phyloP scores from a whole-genome alignment of 208 protist genomes.

The Trypanosoma melophagium region DNA sequence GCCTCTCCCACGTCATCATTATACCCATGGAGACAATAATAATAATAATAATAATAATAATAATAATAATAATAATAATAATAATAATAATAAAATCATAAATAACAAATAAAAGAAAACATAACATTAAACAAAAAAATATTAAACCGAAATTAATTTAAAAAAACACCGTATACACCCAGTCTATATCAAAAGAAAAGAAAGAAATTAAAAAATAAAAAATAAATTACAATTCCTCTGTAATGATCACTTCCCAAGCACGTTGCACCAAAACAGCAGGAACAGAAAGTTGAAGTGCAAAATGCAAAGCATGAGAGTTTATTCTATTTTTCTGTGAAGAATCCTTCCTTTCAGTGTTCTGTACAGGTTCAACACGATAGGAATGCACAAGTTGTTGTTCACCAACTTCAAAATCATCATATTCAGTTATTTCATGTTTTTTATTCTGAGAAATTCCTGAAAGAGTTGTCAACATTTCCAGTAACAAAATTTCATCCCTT shows the following conservation, averaged over 20 bases:
- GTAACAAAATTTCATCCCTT: conserved; percentile 16
- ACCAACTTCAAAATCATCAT: conserved; percentile 1
- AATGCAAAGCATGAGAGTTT: conserved; percentile 23
- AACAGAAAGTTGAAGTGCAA: conserved; percentile 32
- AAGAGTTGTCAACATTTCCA: conserved; percentile 31
- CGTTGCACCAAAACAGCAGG: conserved; percentile 23
- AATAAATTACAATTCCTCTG: conserved; percentile 17
- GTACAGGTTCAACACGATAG: conserved; percentile 17
- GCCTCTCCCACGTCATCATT: not conserved
- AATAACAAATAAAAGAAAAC: too few relatives aligned
- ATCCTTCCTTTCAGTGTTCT: not conserved
- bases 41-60: conserved; percentile 2
- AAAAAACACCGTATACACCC: not conserved
- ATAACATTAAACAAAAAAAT: not conserved
- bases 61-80: conserved; percentile 6
- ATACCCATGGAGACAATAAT: conserved; percentile 14
- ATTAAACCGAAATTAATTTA: not conserved
- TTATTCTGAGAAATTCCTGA: not conserved
- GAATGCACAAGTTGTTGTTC: conserved; percentile 22
- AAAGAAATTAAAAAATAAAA: conserved; percentile 11
- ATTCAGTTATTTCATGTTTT: not conserved
- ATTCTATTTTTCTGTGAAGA: not conserved
- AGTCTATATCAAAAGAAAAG: conserved; percentile 7
- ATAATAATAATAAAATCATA: not conserved
- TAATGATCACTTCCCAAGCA: conserved; percentile 22